Percentiles rank a stretch among this genome's conserved stretches.
These are phyloP conservation scores for Nicotiana knightiana DNA, from an alignment of 257 asterid species.

Conservation along the genomic window DNA sequence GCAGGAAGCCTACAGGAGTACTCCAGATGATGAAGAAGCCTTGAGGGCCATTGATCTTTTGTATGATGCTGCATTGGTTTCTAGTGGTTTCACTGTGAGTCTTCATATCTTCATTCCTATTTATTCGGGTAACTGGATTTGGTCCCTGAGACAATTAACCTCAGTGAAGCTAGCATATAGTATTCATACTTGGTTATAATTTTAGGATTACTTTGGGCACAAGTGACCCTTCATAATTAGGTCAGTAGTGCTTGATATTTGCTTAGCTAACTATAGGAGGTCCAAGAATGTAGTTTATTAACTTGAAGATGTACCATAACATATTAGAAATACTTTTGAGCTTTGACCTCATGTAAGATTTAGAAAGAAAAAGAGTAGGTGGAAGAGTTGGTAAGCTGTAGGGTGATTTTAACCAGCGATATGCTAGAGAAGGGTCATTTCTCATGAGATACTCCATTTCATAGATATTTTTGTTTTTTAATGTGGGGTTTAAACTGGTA, in stretches of 20 bases:
- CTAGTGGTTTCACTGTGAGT: slow-evolving; percentile 95
- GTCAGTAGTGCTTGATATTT: background rate
- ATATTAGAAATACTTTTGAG: background rate
- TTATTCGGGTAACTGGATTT: background rate
- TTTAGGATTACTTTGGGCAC: background rate
- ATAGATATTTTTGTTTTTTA: background rate
- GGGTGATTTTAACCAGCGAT: background rate
- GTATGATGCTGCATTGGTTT: slow-evolving; percentile 82
- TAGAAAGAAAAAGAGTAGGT: background rate
- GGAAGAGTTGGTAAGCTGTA: background rate
- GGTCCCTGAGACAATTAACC: background rate
- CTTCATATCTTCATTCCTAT: background rate
- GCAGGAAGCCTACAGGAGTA: slow-evolving; percentile 76
- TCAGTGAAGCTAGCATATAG: background rate
- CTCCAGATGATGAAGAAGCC: slow-evolving; percentile 86
- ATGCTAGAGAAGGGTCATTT: background rate
- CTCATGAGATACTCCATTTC: background rate
- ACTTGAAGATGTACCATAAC: background rate
- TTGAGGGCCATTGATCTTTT: slow-evolving; percentile 85
- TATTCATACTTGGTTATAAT: background rate
- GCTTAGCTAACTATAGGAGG: background rate
- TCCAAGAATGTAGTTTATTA: background rate
- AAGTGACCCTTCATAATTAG: background rate
- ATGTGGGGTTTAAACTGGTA: background rate
- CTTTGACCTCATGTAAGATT: background rate